Evolutionary conservation across 1,284 basidiomycete genomes (phyloP).

Genomic region (Fomitopsis betulina): DNA sequence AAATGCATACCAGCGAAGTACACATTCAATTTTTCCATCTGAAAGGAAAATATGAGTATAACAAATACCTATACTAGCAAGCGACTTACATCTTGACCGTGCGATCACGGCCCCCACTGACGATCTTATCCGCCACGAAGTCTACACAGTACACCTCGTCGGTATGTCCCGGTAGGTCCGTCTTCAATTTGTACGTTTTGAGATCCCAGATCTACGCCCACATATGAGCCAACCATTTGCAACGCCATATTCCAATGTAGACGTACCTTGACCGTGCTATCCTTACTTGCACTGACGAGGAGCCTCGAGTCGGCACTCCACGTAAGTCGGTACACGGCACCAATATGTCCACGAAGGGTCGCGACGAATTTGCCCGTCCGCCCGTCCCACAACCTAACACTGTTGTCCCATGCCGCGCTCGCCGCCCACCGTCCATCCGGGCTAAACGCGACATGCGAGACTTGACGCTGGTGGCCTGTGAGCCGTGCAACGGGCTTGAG

Average conservation of each 20-base stretch:
- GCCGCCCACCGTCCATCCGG: conserved; percentile 93
- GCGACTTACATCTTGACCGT: conserved; percentile 66
- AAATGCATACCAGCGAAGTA: neutral
- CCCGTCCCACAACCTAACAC: conserved; percentile 93
- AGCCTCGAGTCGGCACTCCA: conserved; percentile 95
- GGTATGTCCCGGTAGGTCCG: conserved; percentile 92
- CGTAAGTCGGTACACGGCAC: conserved; percentile 89
- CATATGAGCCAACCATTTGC: neutral
- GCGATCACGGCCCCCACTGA: conserved; percentile 84
- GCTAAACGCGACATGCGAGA: conserved; percentile 93
- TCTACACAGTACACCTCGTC: conserved; percentile 99
- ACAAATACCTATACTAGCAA: neutral
- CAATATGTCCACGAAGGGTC: conserved; percentile 90
- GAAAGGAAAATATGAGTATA: neutral
- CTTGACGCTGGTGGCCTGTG: conserved; percentile 94
- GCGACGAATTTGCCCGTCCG: conserved; percentile 91
- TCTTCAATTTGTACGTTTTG: conserved; percentile 91
- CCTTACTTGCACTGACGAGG: conserved; percentile 92
- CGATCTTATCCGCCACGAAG: conserved; percentile 96
- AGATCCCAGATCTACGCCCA: conserved; percentile 82
- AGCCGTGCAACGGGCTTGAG: conserved; percentile 86
- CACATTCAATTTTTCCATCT: conserved; percentile 32
- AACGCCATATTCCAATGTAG: neutral
- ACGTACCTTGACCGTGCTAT: conserved; percentile 89
- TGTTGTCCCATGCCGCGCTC: conserved; percentile 89